Evolutionary conservation across 345 rosid species (phyloP), one percentile per base, ranked within the genome.

Genomic region (Citrus reticulata): DNA sequence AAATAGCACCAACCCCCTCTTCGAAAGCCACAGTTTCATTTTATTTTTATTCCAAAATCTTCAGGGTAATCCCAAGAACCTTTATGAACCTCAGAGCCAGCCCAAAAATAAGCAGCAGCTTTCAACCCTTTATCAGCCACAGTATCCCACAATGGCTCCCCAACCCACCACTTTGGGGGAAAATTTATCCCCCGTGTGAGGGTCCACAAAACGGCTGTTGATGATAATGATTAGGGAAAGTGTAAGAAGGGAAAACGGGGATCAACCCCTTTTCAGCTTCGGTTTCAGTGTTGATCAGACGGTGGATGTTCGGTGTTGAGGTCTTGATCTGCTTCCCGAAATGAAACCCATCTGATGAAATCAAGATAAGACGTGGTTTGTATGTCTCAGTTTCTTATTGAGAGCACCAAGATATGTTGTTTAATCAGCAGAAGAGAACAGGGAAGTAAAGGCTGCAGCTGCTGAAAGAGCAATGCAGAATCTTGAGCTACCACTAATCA

Each of bases 311-410:
- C 0, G 97, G 97, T 2, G 91, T 74, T 0, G 83, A 77, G 70
- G 95, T 83, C 87, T 92, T 95, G 89, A 84, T 89, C 46, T 95
- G 99, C 89, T 95, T 93, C n/a, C 98, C 98, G 79, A 93, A 95
- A 46, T 94, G 93, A 83, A 95, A 95, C 80, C 98, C 98, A 30
- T 95, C 99, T 0, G 96, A 91, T 27, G 99, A 95, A 70, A 95
- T 82, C 85, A 92, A 76, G 8, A 95, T 79, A 67, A 93, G 97
- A 10, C 91, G 93, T 0, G 94, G 95, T 37, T 84, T 89, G 25
- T 62, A 46, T 46, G 2, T 46, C 51, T 79, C 63, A 93, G 90
- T 73, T 89, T 92, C 75, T 13, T 46, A 13, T 85, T 86, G 76
- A 92, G 88, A 22, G 94, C 51, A 46, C 51, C 85, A 25, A 91